phyloP scores from a whole-genome alignment of 1,139 yeast genomes.

The Hanseniaspora uvarum region DNA sequence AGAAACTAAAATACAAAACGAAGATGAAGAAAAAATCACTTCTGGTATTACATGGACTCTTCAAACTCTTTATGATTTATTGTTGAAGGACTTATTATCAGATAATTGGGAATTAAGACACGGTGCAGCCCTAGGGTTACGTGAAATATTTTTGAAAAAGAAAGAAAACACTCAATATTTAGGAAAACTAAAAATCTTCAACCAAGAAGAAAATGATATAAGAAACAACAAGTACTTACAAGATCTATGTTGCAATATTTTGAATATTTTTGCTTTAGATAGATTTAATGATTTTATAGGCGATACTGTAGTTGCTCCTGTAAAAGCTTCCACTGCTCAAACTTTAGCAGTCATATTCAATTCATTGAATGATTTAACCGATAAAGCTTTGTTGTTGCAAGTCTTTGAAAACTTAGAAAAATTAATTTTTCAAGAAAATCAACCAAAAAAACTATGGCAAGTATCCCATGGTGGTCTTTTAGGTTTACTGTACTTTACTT shows the following conservation, averaged over 20 bases:
- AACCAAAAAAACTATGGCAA: slow-evolving; percentile 54
- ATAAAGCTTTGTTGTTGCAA: slow-evolving; percentile 24
- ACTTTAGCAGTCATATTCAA: slow-evolving; percentile 78
- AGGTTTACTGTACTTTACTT: slow-evolving; percentile 83
- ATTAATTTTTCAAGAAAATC: slow-evolving; percentile 54
- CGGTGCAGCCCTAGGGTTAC: slow-evolving; percentile 86
- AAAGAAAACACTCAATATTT: slow-evolving; percentile 79
- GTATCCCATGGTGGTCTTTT: slow-evolving; percentile 98
- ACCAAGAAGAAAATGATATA: slow-evolving; percentile 49
- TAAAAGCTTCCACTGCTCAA: slow-evolving; percentile 92
- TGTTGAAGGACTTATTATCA: slow-evolving; percentile 69
- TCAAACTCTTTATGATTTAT: slow-evolving; percentile 87
- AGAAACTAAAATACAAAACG: slow-evolving; percentile 67
- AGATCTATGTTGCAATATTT: slow-evolving; percentile 75
- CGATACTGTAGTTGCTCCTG: slow-evolving; percentile 97
- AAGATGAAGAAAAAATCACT: slow-evolving; percentile 58
- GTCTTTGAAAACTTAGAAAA: slow-evolving; percentile 59
- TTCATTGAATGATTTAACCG: slow-evolving; percentile 37
- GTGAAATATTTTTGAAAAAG: slow-evolving; percentile 52
- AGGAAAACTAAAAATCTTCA: slow-evolving; percentile 63
- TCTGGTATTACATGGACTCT: slow-evolving; percentile 86
- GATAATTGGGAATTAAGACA: slow-evolving; percentile 93
- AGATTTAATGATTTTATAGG: slow-evolving; percentile 95
- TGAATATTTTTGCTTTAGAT: slow-evolving; percentile 84
- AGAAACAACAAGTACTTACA: slow-evolving; percentile 67